A percentile compares a stretch with the other conserved stretches of the same genome.
Conservation (phyloP, 768 basidiomycete species). For the Hericium alpestre region DNA sequence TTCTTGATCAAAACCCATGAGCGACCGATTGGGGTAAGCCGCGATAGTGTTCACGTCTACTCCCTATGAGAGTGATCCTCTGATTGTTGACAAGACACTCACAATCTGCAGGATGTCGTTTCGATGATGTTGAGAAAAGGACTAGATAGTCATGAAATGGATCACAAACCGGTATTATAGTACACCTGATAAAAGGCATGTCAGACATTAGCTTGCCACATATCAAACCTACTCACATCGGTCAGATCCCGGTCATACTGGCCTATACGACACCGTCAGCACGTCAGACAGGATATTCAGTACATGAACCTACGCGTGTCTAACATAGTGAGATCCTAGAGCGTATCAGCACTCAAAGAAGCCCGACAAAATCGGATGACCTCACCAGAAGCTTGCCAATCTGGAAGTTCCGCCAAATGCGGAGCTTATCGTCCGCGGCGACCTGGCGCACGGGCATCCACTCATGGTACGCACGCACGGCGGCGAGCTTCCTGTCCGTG, state of each 20-base stretch:
- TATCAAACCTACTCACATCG: slow-evolving; percentile 27
- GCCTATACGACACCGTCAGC: slow-evolving; percentile 14
- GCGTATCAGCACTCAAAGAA: background rate
- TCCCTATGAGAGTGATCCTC: background rate
- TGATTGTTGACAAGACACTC: background rate
- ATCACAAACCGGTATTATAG: slow-evolving; percentile 39
- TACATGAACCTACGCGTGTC: slow-evolving; percentile 36
- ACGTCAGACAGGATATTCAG: too few relatives aligned
- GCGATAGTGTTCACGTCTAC: slow-evolving; percentile 33
- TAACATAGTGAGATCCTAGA: slow-evolving; percentile 44
- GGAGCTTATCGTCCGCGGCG: slow-evolving; percentile 39
- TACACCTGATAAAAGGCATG: slow-evolving; percentile 23
- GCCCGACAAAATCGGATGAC: background rate
- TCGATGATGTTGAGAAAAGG: slow-evolving; percentile 1
- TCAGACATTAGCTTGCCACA: background rate
- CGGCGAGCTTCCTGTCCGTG: slow-evolving; percentile 49
- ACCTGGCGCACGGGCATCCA: slow-evolving; percentile 57
- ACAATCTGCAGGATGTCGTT: slow-evolving; percentile 3
- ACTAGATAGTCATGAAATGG: too few relatives aligned
- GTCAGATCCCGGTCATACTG: slow-evolving; percentile 51
- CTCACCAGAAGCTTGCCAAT: slow-evolving; percentile 43
- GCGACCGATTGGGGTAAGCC: slow-evolving; percentile 32
- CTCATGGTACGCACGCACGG: slow-evolving; percentile 48
- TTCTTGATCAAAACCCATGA: slow-evolving; percentile 48
- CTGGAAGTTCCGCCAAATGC: slow-evolving; percentile 56